Evolutionary conservation across 805 yeast genomes (phyloP).

Genomic region (Starmerella geochares): DNA sequence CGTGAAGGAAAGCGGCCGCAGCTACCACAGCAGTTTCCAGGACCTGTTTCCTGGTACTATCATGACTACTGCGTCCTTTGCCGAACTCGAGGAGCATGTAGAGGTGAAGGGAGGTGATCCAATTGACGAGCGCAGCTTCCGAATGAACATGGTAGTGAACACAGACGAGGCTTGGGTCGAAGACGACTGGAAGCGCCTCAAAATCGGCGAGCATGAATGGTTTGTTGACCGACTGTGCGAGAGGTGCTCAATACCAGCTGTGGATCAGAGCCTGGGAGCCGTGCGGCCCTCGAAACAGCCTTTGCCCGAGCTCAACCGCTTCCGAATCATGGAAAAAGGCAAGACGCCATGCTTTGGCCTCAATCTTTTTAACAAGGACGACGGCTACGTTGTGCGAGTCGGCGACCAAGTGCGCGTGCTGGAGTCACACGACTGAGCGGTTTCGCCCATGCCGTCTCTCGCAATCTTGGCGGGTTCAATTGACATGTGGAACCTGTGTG

Average conservation of each 20-base stretch:
- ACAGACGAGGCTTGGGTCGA: slow-evolving; percentile 31
- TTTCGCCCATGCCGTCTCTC: not conserved
- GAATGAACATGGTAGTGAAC: slow-evolving; percentile 30
- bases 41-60: slow-evolving; percentile 30
- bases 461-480: too few relatives aligned
- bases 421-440: not conserved
- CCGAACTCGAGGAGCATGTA: slow-evolving; percentile 25
- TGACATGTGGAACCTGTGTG: too few relatives aligned
- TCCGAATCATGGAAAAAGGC: slow-evolving; percentile 29
- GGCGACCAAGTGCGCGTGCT: slow-evolving; percentile 28
- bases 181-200: slow-evolving; percentile 30
- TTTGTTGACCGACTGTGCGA: slow-evolving; percentile 26
- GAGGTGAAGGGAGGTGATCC: slow-evolving; percentile 20
- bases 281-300: slow-evolving; percentile 26
- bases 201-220: slow-evolving; percentile 26
- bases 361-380: slow-evolving; percentile 24
- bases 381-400: slow-evolving; percentile 23
- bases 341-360: slow-evolving; percentile 30
- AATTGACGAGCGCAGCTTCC: slow-evolving; percentile 26
- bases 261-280: slow-evolving; percentile 26
- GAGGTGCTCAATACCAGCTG: slow-evolving; percentile 31
- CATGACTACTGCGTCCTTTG: slow-evolving; percentile 26
- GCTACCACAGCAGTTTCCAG: slow-evolving; percentile 26
- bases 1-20: slow-evolving; percentile 15
- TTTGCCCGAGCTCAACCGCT: slow-evolving; percentile 27